phyloP scores from a whole-genome alignment of 331 rosid genomes.

The Quercus lobata region DNA sequence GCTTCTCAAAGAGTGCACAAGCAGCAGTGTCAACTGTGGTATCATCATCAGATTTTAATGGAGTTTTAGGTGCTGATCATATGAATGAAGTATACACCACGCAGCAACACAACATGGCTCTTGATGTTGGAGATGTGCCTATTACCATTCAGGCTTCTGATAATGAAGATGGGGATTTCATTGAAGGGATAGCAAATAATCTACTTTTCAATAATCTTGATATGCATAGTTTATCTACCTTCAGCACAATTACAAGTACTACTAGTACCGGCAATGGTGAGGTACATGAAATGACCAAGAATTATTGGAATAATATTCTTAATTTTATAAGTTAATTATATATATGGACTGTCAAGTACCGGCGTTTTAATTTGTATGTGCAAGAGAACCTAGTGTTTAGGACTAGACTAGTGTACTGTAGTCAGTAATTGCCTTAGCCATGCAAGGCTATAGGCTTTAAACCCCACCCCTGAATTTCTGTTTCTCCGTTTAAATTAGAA shows the following conservation, averaged over 20 bases:
- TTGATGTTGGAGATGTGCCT: background rate
- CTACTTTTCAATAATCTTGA: background rate
- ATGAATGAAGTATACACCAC: background rate
- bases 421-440: too few species aligned
- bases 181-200: background rate
- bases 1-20: conserved; percentile 10
- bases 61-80: too few species aligned
- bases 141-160: background rate
- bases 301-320: background rate
- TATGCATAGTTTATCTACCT: background rate
- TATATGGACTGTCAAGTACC: background rate
- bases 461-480: too few species aligned
- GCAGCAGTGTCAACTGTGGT: too few species aligned
- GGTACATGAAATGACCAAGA: background rate
- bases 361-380: background rate
- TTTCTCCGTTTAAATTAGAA: too few species aligned
- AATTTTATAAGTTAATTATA: too few species aligned
- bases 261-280: background rate
- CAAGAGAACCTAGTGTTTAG: too few species aligned
- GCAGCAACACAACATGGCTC: background rate
- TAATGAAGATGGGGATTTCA: background rate
- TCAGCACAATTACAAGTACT: background rate
- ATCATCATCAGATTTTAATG: too few species aligned
- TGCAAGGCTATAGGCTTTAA: too few species aligned
- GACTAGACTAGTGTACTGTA: too few species aligned